A percentile compares a stretch with the other conserved stretches of the same genome.
These are phyloP conservation scores for Shiraia sp. DNA, from an alignment of 2,329 filamentous ascomycete genomes.

Conservation along the genomic window DNA sequence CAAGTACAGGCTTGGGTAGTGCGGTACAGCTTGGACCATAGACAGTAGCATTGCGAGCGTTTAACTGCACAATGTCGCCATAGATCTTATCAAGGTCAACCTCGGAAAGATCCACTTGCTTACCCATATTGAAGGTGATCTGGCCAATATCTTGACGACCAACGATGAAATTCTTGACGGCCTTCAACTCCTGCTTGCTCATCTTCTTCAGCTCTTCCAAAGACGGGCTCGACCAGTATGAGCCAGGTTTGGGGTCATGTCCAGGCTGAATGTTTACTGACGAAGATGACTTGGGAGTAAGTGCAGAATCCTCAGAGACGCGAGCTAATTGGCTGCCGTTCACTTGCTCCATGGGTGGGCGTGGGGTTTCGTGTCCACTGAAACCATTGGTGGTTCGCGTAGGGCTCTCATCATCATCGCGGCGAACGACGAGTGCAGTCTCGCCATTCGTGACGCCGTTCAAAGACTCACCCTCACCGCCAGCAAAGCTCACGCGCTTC, in stretches of 20 bases:
- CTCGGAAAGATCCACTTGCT: slow-evolving; percentile 73
- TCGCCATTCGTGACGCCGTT: slow-evolving; percentile 49
- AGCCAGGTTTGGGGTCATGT: slow-evolving; percentile 64
- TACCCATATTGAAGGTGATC: slow-evolving; percentile 68
- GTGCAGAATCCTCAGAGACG: slow-evolving; percentile 71
- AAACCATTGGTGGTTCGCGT: slow-evolving; percentile 56
- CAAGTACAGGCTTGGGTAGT: slow-evolving; percentile 46
- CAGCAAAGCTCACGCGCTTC: slow-evolving; percentile 88
- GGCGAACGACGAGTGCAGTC: slow-evolving; percentile 55
- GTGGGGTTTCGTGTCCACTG: slow-evolving; percentile 40
- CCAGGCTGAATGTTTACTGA: slow-evolving; percentile 34
- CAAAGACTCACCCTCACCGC: slow-evolving; percentile 47
- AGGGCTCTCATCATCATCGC: slow-evolving; percentile 55
- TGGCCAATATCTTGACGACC: slow-evolving; percentile 81
- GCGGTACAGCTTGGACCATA: slow-evolving; percentile 57
- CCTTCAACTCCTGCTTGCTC: slow-evolving; percentile 77
- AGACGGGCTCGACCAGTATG: slow-evolving; percentile 85
- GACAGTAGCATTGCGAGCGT: slow-evolving; percentile 80
- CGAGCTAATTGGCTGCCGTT: slow-evolving; percentile 77
- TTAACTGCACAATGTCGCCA: slow-evolving; percentile 74
- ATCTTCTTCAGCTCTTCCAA: slow-evolving; percentile 76
- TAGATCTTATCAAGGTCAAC: slow-evolving; percentile 81
- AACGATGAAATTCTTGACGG: slow-evolving; percentile 75
- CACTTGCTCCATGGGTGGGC: slow-evolving; percentile 71
- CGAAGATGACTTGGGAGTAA: slow-evolving; percentile 41